Percentiles rank a stretch among this genome's conserved stretches.
phyloP scores from a whole-genome alignment of 352 stramenopile genomes.

The Phytophthora pluvialis region DNA sequence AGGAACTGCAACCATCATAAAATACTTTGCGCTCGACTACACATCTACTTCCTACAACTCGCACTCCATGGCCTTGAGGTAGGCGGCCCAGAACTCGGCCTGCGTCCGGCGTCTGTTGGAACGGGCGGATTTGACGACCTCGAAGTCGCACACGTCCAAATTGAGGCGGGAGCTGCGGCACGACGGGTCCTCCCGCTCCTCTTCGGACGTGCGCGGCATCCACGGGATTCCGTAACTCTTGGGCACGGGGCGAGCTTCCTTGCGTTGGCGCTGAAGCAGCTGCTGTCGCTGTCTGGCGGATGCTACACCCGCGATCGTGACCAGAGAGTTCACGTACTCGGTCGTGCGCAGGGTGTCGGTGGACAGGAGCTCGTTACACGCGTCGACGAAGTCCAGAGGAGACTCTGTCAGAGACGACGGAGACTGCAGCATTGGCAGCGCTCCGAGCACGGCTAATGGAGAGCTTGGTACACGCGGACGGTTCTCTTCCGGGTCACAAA shows the following conservation, averaged over 20 bases:
- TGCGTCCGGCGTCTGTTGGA: constrained; percentile 1
- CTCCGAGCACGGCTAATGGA: constrained; percentile 20
- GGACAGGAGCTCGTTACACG: neutral
- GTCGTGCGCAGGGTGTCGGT: constrained; percentile 15
- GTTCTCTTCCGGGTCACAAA: constrained; percentile 21
- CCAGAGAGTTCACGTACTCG: constrained; percentile 30
- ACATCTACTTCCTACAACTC: constrained; percentile 25
- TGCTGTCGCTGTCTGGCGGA: constrained; percentile 29
- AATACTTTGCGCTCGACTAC: too few species aligned
- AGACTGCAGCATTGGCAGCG: constrained; percentile 26
- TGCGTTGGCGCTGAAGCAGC: constrained; percentile 22
- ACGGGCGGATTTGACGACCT: constrained; percentile 22
- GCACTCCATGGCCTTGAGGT: constrained; percentile 36
- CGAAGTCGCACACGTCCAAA: constrained; percentile 33
- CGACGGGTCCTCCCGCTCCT: constrained; percentile 20
- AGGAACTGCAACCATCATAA: too few species aligned
- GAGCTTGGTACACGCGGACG: constrained; percentile 17
- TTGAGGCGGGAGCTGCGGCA: constrained; percentile 31
- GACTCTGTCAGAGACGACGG: constrained; percentile 26
- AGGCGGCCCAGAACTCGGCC: constrained; percentile 16
- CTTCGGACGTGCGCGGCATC: constrained; percentile 10
- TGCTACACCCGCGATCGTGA: constrained; percentile 24
- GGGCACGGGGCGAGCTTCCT: too few species aligned
- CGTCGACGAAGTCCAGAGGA: constrained; percentile 27
- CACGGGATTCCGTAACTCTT: constrained; percentile 9